These are phyloP conservation scores for Salvia hispanica DNA, from an alignment of 257 asterid species.

Conservation along the genomic window DNA sequence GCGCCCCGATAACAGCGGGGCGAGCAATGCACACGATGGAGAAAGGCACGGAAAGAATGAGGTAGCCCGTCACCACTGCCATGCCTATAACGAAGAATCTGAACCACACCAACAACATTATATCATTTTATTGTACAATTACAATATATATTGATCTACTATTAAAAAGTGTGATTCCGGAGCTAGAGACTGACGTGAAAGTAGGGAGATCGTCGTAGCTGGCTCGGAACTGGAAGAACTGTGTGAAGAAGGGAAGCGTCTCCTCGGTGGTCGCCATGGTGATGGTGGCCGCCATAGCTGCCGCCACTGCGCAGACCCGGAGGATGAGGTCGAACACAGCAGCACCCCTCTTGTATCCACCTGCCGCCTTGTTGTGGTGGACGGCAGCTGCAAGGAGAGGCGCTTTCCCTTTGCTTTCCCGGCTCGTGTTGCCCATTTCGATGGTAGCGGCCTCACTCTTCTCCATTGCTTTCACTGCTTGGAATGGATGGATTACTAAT, in stretches of 20 bases:
- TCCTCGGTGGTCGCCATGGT: conserved; percentile 82
- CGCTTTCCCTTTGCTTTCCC: conserved; percentile 75
- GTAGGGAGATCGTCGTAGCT: conserved; percentile 80
- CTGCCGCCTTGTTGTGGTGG: conserved; percentile 30
- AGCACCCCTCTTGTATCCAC: conserved; percentile 51
- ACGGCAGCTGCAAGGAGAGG: conserved; percentile 51
- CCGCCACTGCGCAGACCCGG: conserved; percentile 59
- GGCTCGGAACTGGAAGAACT: conserved; percentile 90
- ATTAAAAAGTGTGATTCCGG: no score
- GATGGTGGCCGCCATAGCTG: conserved; percentile 67
- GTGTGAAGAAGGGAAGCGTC: conserved; percentile 90
- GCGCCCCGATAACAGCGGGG: conserved; percentile 42
- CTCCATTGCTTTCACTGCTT: conserved; percentile 38
- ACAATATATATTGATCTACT: no score
- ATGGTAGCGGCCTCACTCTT: conserved; percentile 55
- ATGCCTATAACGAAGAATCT: conserved; percentile 74
- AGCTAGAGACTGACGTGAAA: conserved; percentile 54
- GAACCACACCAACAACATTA: not conserved
- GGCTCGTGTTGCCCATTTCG: conserved; percentile 63
- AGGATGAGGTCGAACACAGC: conserved; percentile 77
- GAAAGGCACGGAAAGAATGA: conserved; percentile 68
- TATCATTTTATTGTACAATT: no score
- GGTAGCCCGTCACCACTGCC: conserved; percentile 62
- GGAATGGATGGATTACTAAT: not conserved
- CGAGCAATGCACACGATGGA: conserved; percentile 60